Base-by-base conservation (phyloP, 306 rosid species). In the Malus sylvestris region DNA sequence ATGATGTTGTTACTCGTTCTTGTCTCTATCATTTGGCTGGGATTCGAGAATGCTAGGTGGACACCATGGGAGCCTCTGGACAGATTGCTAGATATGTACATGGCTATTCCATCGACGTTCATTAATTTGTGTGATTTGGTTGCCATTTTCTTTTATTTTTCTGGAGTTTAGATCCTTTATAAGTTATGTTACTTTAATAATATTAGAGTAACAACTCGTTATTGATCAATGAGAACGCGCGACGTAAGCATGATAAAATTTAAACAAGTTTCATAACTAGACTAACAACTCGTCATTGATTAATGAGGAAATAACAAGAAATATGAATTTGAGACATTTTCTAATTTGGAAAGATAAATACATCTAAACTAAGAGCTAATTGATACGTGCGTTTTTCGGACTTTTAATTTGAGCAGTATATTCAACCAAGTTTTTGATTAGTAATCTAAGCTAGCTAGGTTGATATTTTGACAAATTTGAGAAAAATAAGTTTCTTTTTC, bases 11-110 rank as follows among this genome's bases (percentile, higher is more conserved):
- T 67, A 61, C 22, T 40, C 27, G 4, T 61, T 51, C 25, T 67
- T 80, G 81, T 74, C 76, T 46, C 15, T 71, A 65, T 77, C 72
- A 60, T 60, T 38, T 71, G 68, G n/a, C 68, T 66, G 70, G 62
- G 58, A 49, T 63, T 69, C 19, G 32, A 27, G 59, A 63, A 27
- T 72, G 87, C 76, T 30, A 80, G 76, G 76, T 83, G 86, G 75
- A 69, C 8, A 19, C 13, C 22, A 0, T 10, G 70, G 69, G 29
- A 19, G 49, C 70, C 68, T 8, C 8, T 64, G 44, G 22, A 64
- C 44, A 8, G 23, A 32, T 16, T 23, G 65, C 29, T 13, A 25
- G 18, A 23, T 60, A 16, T 16, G 44, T 30, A 25, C 35, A 27
- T 61, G 66, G 35, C 32, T 14, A 6, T 23, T 61, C 18, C 8